These are phyloP conservation scores for Arabis hirsuta DNA, from an alignment of 345 rosid species.

Conservation along the genomic window DNA sequence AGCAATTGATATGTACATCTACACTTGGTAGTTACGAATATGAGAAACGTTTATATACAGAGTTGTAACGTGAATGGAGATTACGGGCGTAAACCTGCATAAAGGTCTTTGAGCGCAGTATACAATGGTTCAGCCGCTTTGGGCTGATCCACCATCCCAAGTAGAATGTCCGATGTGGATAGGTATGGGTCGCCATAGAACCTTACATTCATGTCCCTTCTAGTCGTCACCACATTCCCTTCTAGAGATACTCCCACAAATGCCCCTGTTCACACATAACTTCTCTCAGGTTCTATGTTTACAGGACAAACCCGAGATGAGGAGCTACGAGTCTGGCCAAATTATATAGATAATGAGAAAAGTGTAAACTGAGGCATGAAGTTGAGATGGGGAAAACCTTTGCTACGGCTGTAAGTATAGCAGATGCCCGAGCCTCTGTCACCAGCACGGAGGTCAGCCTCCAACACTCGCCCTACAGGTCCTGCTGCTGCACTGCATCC, in stretches of 20 bases:
- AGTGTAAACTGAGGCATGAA: not conserved
- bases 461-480: slow-evolving; percentile 94
- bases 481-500: slow-evolving; percentile 99
- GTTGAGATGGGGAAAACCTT: slow-evolving; percentile 57
- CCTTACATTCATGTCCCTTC: slow-evolving; percentile 79
- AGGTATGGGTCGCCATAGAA: slow-evolving; percentile 97
- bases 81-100: slow-evolving; percentile 49
- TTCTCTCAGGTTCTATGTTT: not conserved
- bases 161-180: slow-evolving; percentile 75
- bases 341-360: not conserved
- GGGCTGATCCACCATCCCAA: slow-evolving; percentile 81
- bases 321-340: slow-evolving; percentile 1
- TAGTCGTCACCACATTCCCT: slow-evolving; percentile 82
- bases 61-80: slow-evolving; percentile 16
- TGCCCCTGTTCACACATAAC: slow-evolving; percentile 64
- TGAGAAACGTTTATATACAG: slow-evolving; percentile 16
- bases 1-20: slow-evolving; percentile 16
- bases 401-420: slow-evolving; percentile 95
- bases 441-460: slow-evolving; percentile 96
- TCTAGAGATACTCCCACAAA: slow-evolving; percentile 94
- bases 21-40: not conserved
- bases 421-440: slow-evolving; percentile 91
- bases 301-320: not conserved
- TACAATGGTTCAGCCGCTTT: slow-evolving; percentile 93
- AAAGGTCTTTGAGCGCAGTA: slow-evolving; percentile 66